phyloP scores from a whole-genome alignment of 169 alveolate genomes.

The Hammondia hammondi region DNA sequence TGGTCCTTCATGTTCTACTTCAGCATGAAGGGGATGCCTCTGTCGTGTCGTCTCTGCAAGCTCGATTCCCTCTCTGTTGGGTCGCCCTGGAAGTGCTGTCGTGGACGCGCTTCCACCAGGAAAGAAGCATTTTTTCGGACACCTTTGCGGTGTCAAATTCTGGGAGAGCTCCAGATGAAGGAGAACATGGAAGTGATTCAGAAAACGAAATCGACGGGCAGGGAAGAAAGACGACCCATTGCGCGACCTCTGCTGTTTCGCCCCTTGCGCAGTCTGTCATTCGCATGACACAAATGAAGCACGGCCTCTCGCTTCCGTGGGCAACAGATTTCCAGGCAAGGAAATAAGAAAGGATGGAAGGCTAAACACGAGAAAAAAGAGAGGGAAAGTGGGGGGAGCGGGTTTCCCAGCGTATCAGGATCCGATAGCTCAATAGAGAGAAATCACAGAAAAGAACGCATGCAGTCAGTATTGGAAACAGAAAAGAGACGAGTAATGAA shows the following conservation, averaged over 20 bases:
- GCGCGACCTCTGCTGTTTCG: not conserved
- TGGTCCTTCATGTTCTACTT: not conserved
- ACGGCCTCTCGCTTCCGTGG: not conserved
- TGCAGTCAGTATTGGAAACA: not conserved
- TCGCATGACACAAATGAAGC: not conserved
- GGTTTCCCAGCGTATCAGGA: not conserved
- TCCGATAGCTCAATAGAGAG: not conserved
- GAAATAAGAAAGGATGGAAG: not conserved
- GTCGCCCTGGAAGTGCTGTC: not conserved
- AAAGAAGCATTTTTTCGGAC: not conserved
- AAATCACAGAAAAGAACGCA: not conserved
- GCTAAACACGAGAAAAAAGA: not conserved
- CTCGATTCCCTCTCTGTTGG: conserved; percentile 27
- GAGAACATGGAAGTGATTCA: not conserved
- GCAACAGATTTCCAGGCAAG: not conserved
- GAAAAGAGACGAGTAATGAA: no score
- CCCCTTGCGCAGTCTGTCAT: not conserved
- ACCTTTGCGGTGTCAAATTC: not conserved
- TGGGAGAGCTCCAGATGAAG: not conserved
- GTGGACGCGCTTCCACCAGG: not conserved
- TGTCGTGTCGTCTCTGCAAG: conserved; percentile 1
- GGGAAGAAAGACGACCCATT: not conserved
- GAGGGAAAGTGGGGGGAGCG: not conserved
- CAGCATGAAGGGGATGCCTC: conserved; percentile 12
- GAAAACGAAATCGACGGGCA: not conserved